Evolutionary conservation across 805 yeast species (phyloP).

Genomic region (Maudiozyma pseudohumilis): DNA sequence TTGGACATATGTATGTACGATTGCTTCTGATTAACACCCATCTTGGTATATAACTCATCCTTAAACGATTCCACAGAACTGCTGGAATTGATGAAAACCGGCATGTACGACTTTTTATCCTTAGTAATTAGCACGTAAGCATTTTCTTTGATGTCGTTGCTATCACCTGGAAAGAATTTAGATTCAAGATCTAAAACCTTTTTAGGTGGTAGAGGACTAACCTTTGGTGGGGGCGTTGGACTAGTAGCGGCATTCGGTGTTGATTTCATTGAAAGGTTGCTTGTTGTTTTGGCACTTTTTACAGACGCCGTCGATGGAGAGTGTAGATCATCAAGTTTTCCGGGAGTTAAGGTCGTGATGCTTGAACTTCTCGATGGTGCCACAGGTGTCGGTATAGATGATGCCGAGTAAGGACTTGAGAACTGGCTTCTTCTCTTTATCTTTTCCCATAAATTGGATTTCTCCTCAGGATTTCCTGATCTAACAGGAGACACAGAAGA

Average conservation of each 20-base stretch:
- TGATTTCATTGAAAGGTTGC: background rate
- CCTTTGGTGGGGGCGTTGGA: background rate
- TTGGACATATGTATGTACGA: constrained; percentile 55
- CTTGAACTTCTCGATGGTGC: constrained; percentile 6
- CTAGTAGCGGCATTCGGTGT: background rate
- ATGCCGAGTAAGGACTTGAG: constrained; percentile 5
- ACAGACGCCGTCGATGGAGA: background rate
- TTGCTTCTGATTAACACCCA: constrained; percentile 24
- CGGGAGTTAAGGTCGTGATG: constrained; percentile 7
- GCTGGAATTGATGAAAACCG: constrained; percentile 34
- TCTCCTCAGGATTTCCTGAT: constrained; percentile 17
- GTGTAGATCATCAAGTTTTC: background rate
- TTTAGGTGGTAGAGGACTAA: background rate
- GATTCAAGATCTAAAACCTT: background rate
- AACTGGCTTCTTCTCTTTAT: constrained; percentile 22
- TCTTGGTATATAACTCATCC: constrained; percentile 29
- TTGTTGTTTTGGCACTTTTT: background rate
- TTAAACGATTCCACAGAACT: constrained; percentile 32
- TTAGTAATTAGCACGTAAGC: constrained; percentile 45
- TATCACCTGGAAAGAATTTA: constrained; percentile 2
- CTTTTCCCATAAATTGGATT: constrained; percentile 23
- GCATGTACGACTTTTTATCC: constrained; percentile 49
- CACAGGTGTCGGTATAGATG: constrained; percentile 4
- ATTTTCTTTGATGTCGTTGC: constrained; percentile 9
- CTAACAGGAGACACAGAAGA: constrained; percentile 10